Evolutionary conservation across 1,284 basidiomycete genomes (phyloP).

Genomic region (Sparassis latifolia): DNA sequence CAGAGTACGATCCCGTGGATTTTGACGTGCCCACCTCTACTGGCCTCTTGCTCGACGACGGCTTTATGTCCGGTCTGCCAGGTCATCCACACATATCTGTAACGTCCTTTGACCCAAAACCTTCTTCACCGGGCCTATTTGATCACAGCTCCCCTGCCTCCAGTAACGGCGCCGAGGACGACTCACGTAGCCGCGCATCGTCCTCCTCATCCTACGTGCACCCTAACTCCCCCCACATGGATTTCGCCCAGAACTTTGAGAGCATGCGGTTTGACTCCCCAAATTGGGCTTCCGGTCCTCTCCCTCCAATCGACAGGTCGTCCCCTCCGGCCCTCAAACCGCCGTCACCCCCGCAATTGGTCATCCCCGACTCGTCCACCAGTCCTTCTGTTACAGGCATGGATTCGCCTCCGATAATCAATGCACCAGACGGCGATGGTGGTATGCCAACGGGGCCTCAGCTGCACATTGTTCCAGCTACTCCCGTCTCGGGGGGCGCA

Average conservation of each 20-base stretch:
- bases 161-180: conserved; percentile 44
- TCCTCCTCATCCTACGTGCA: conserved; percentile 54
- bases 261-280: conserved; percentile 58
- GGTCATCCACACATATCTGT: conserved; percentile 33
- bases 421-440: conserved; percentile 59
- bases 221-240: conserved; percentile 44
- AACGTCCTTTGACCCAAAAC: background rate
- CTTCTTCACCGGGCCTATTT: conserved; percentile 33
- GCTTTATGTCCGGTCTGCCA: conserved; percentile 37
- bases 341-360: conserved; percentile 61
- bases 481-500: conserved; percentile 61
- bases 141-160: conserved; percentile 61
- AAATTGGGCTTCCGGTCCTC: conserved; percentile 41
- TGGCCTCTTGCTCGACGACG: conserved; percentile 48
- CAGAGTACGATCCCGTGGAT: conserved; percentile 61
- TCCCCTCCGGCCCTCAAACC: conserved; percentile 44
- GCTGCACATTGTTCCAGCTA: conserved; percentile 76
- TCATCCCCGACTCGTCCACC: conserved; percentile 47
- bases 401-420: conserved; percentile 47
- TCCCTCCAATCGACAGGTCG: conserved; percentile 37
- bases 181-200: conserved; percentile 50
- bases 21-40: conserved; percentile 52
- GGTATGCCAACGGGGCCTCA: conserved; percentile 45
- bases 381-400: conserved; percentile 23
- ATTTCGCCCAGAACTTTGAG: conserved; percentile 52